Evolutionary conservation across 805 yeast genomes (phyloP).

Genomic region (Wickerhamiella azyma): DNA sequence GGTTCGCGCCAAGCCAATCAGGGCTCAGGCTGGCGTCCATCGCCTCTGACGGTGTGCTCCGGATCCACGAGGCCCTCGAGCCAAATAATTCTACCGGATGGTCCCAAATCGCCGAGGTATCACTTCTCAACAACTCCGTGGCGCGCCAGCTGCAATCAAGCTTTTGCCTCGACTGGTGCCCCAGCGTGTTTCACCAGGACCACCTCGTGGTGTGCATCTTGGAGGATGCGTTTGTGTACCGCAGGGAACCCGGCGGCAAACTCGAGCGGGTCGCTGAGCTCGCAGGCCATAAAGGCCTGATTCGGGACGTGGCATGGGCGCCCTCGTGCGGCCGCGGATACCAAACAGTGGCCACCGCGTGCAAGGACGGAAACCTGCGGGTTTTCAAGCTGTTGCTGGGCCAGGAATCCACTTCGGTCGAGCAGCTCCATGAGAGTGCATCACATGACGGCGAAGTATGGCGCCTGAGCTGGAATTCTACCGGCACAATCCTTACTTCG

Average conservation of each 20-base stretch:
- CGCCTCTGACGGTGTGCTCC: constrained; percentile 74
- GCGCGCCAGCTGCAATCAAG: constrained; percentile 74
- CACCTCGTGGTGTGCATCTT: constrained; percentile 71
- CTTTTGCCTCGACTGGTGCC: constrained; percentile 82
- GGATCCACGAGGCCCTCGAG: constrained; percentile 78
- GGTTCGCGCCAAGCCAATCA: constrained; percentile 72
- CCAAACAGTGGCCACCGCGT: constrained; percentile 86
- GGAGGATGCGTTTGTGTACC: constrained; percentile 76
- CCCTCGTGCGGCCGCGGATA: constrained; percentile 86
- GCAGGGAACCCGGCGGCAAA: constrained; percentile 36
- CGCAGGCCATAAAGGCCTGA: constrained; percentile 75
- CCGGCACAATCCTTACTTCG: constrained; percentile 83
- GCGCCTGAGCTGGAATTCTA: constrained; percentile 89
- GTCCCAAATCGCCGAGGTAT: constrained; percentile 62
- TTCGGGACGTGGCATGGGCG: constrained; percentile 89
- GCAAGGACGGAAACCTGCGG: constrained; percentile 86
- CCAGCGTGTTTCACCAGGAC: constrained; percentile 68
- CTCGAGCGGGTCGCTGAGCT: constrained; percentile 38
- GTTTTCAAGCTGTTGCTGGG: constrained; percentile 50
- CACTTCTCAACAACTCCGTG: constrained; percentile 48
- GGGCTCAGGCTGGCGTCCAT: constrained; percentile 76
- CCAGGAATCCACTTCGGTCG: constrained; percentile 32
- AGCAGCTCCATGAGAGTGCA: constrained; percentile 49
- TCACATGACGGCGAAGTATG: constrained; percentile 86
- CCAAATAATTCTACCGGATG: constrained; percentile 79